phyloP scores from a whole-genome alignment of 2,329 filamentous ascomycete genomes.

The Fusarium nematophilum region DNA sequence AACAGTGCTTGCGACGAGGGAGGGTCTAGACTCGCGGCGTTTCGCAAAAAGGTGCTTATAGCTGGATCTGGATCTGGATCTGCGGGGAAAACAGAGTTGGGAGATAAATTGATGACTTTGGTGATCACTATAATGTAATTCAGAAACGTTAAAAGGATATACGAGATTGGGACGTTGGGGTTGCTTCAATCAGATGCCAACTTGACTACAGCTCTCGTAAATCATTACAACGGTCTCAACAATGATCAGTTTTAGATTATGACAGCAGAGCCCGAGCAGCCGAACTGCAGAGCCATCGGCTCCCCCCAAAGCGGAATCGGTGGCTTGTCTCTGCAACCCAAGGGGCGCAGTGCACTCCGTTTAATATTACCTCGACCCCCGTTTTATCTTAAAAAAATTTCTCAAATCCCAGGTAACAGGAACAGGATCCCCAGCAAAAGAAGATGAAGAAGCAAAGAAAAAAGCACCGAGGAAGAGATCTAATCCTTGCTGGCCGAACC shows the following conservation, averaged over 20 bases:
- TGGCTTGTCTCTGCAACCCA: constrained; percentile 30
- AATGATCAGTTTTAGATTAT: no score
- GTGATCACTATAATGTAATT: no score
- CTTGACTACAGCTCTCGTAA: not conserved
- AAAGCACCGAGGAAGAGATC: not conserved
- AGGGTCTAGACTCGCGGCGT: no score
- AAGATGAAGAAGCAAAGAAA: not conserved
- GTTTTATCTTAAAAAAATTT: no score
- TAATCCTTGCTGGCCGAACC: constrained; percentile 11
- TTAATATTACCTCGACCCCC: constrained; percentile 1
- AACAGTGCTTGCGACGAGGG: no score
- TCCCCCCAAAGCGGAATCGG: constrained; percentile 1
- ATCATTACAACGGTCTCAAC: no score
- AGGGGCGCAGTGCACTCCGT: not conserved
- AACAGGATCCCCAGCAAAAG: not conserved
- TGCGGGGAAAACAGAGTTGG: not conserved
- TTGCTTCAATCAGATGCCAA: constrained; percentile 25
- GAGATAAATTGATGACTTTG: no score
- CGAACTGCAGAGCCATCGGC: not conserved
- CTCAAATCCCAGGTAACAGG: constrained; percentile 9
- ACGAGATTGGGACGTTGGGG: constrained; percentile 21
- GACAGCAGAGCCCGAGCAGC: not conserved
- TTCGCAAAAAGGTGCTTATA: no score
- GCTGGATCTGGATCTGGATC: constrained; percentile 8
- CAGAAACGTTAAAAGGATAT: no score